Conservation (phyloP, 108 stramenopile species). For the Chaetoceros muelleri region DNA sequence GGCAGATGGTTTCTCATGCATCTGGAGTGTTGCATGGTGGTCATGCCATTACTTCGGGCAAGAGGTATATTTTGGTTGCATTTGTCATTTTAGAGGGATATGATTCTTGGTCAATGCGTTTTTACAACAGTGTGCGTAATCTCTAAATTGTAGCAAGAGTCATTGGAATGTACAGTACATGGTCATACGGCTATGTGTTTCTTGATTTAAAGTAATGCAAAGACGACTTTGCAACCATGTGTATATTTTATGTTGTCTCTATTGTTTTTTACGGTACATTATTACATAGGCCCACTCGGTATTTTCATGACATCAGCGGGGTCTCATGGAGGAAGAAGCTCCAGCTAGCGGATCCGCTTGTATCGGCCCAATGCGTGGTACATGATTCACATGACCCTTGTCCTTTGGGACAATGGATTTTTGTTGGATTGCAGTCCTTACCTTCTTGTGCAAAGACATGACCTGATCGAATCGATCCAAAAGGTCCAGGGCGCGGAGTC, state of each 20-base stretch:
- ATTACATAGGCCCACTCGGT: too few relatives aligned
- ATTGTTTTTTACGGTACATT: too few relatives aligned
- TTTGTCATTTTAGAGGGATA: slow-evolving; percentile 51
- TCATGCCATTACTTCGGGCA: slow-evolving; percentile 42
- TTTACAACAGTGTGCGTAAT: slow-evolving; percentile 54
- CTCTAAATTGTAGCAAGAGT: too few relatives aligned
- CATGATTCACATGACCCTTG: background rate
- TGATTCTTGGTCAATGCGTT: slow-evolving; percentile 43
- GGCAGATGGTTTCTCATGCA: slow-evolving; percentile 41
- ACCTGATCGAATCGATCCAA: slow-evolving; percentile 40
- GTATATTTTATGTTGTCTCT: too few relatives aligned
- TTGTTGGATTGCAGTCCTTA: slow-evolving; percentile 6
- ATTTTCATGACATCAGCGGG: too few relatives aligned
- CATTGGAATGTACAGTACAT: too few relatives aligned
- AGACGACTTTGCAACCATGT: too few relatives aligned
- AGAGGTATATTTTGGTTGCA: slow-evolving; percentile 54
- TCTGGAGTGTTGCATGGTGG: slow-evolving; percentile 54
- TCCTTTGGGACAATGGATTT: background rate
- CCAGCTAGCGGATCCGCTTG: too few relatives aligned
- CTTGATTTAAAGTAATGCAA: too few relatives aligned
- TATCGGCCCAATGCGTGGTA: too few relatives aligned
- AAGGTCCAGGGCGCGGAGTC: slow-evolving; percentile 18
- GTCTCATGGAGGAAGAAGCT: too few relatives aligned
- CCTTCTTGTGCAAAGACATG: slow-evolving; percentile 20
- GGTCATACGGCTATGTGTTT: too few relatives aligned